Conservation (phyloP, 78 protist species). For the Carpediemonas membranifera region DNA sequence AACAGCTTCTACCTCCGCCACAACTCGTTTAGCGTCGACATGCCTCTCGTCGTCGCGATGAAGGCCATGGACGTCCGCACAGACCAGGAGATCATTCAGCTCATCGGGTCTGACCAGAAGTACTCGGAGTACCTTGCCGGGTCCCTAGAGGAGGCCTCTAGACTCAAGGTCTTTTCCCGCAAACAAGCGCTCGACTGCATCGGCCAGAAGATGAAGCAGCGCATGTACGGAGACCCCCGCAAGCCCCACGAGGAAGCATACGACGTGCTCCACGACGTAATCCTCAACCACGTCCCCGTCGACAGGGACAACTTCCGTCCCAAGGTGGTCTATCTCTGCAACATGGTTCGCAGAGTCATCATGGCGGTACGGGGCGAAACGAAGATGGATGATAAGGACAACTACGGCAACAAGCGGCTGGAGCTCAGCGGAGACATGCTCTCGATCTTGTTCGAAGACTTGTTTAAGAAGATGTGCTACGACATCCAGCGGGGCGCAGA, state of each 20-base stretch:
- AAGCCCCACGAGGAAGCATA: slow-evolving; percentile 60
- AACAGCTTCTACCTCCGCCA: slow-evolving; percentile 65
- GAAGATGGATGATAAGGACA: slow-evolving; percentile 75
- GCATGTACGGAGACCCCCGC: neutral
- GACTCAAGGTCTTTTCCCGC: slow-evolving; percentile 39
- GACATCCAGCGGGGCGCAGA: slow-evolving; percentile 59
- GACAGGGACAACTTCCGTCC: slow-evolving; percentile 56
- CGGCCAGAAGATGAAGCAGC: slow-evolving; percentile 28
- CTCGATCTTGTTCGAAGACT: slow-evolving; percentile 78
- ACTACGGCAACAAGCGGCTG: slow-evolving; percentile 88
- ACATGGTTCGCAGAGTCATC: neutral
- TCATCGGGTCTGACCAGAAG: slow-evolving; percentile 62
- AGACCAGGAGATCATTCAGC: slow-evolving; percentile 80
- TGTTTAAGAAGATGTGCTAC: slow-evolving; percentile 71
- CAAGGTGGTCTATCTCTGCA: slow-evolving; percentile 28
- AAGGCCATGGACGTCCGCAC: slow-evolving; percentile 85
- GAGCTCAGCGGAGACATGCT: slow-evolving; percentile 27
- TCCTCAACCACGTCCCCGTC: slow-evolving; percentile 82
- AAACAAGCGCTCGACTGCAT: slow-evolving; percentile 68
- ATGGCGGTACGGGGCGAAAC: slow-evolving; percentile 25
- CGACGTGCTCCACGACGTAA: slow-evolving; percentile 66
- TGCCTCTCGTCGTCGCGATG: slow-evolving; percentile 70
- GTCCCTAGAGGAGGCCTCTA: slow-evolving; percentile 56
- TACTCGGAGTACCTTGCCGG: slow-evolving; percentile 46
- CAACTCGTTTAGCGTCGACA: slow-evolving; percentile 74